Evolutionary conservation across 371 early-diverging fungal species (phyloP), one percentile per base, ranked within the genome.

Genomic region (Syncephalis plumigaleata): DNA sequence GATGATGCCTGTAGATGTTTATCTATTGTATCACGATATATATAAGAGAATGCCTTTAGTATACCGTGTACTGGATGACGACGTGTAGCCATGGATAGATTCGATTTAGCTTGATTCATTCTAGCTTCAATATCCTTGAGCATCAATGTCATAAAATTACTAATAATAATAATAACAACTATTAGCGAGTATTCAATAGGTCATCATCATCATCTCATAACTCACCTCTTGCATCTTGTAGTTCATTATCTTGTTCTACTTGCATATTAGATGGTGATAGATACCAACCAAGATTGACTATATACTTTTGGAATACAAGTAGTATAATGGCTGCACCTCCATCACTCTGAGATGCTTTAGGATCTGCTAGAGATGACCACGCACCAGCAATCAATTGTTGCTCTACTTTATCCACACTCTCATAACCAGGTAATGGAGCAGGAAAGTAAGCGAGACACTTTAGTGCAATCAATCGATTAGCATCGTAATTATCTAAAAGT

Each of bases 341-440:
- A 44, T 85, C 85, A 54, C 87, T 81, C 55, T 88, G 86, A 20
- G 74, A 74, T 4, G 87, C 81, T 21, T 84, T 61, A 1, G 79
- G 31, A 59, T 66, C 16, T 80, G 65, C 46, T 71, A 62, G 44
- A 63, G 60, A 42, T 83, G 47, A 7, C 78, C 83, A 66, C 77
- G 77, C 55, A 67, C 66, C 2, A 84, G 58, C 51, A 84, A 31
- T 4, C 11, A 31, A 11, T 11, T 31, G 53, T 8, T 68, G 51
- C 36, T 72, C 68, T 1, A 70, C 73, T 23, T 64, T 57, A 2
- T 56, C 59, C 25, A 50, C 53, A 1, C 57, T 47, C 21, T 60
- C 61, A 22, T 69, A 64, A 1, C 74, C 75, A 16, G 71, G 67
- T 24, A 75, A 60, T 2, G 79, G 77, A 15, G 65, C 62, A 16